A percentile compares a stretch with the other conserved stretches of the same genome.
phyloP scores from a whole-genome alignment of 257 asterid genomes.

The Solanum paucissectum region DNA sequence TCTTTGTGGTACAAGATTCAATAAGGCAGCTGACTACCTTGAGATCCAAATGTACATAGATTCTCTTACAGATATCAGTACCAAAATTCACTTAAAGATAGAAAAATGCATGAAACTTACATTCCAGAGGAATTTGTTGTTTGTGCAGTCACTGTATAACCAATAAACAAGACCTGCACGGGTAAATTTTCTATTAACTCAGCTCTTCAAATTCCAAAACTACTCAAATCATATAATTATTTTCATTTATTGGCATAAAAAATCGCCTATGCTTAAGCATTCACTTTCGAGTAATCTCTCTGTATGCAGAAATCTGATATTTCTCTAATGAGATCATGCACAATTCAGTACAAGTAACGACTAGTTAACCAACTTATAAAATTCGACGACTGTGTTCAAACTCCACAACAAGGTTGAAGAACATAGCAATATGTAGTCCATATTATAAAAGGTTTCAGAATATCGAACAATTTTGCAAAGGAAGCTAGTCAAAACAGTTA shows the following conservation, averaged over 20 bases:
- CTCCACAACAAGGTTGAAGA: not conserved
- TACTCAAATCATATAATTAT: not conserved
- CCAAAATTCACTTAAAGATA: not conserved
- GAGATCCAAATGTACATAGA: not conserved
- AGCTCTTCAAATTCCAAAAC: not conserved
- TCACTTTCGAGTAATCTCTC: not conserved
- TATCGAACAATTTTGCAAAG: not conserved
- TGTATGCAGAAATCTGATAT: not conserved
- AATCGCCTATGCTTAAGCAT: not conserved
- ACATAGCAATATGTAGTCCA: not conserved
- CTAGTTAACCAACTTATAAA: not conserved
- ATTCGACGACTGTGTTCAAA: not conserved
- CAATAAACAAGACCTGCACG: constrained; percentile 5
- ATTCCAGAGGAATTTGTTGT: not conserved
- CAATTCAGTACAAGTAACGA: not conserved
- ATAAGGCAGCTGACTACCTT: not conserved
- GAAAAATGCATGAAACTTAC: constrained; percentile 1
- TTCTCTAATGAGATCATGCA: not conserved
- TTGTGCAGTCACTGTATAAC: constrained; percentile 4
- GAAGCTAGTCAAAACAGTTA: not conserved
- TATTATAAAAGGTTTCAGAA: not conserved
- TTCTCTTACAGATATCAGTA: not conserved
- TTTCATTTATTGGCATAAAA: not conserved
- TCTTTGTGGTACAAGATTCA: not conserved
- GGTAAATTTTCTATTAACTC: not conserved